Conservation (phyloP, 768 basidiomycete species). For the Suillus placidus region DNA sequence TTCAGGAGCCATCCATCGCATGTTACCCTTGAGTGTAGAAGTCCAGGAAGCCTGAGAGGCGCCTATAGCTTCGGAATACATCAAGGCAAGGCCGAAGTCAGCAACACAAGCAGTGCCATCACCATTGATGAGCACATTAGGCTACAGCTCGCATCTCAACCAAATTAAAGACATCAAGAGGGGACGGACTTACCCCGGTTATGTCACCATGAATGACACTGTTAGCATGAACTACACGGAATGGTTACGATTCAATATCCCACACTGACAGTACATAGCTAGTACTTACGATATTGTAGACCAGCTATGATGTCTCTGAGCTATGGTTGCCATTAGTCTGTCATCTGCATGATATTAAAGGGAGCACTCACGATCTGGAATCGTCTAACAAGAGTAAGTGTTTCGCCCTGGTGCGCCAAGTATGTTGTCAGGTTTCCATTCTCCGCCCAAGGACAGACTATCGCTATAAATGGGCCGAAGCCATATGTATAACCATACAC, state of each 20-base stretch:
- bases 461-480: conserved; percentile 25
- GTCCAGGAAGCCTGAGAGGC: conserved; percentile 13
- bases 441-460: conserved; percentile 24
- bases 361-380: conserved; percentile 20
- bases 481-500: conserved; percentile 21
- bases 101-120: conserved; percentile 40
- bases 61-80: conserved; percentile 37
- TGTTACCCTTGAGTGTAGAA: conserved; percentile 27
- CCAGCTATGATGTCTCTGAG: not conserved
- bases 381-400: conserved; percentile 13
- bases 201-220: conserved; percentile 10
- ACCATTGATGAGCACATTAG: conserved; percentile 38
- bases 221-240: conserved; percentile 3
- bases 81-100: conserved; percentile 47
- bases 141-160: not conserved
- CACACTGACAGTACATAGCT: not conserved
- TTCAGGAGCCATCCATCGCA: conserved; percentile 47
- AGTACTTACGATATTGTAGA: not conserved
- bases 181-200: conserved; percentile 3
- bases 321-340: not conserved
- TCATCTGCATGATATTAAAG: not conserved
- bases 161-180: not conserved
- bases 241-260: not conserved
- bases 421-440: conserved; percentile 19
- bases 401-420: conserved; percentile 1